Evolutionary conservation across 306 rosid species (phyloP), one percentile per base, ranked within the genome.

Genomic region (Vicia faba): DNA sequence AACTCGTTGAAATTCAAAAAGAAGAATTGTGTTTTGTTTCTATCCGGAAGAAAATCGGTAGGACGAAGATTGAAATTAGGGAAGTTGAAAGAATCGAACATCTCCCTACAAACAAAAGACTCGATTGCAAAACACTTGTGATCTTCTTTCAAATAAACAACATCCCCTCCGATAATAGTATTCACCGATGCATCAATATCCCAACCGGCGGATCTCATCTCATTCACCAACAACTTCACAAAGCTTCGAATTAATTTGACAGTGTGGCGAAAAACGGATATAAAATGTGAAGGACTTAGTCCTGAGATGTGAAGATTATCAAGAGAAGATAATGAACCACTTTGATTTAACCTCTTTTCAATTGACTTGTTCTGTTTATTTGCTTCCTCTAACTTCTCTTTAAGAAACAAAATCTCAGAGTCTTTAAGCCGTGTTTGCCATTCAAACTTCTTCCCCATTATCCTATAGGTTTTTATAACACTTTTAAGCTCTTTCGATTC

Each of bases 51-150:
- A 16, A 76, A 73, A 44, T 84, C 88, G 1, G 72, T 76, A 0
- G 85, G 81, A 12, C 38, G 38, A 1, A 75, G 71, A 14, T 83
- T 79, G 74, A 85, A 92, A 67, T 87, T 78, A 2, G 92, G 96
- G 66, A 41, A 43, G 36, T 84, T 83, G 76, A 92, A 92, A 11
- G 83, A 77, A 18, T 84, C 91, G 39, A 92, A 92, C 90, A 92
- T 89, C 56, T 81, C 92, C 84, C 84, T 73, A 58, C 88, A 87
- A 75, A 89, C 83, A 55, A 83, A 92, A 5, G 96, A 82, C 71
- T 92, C 98, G 5, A 92, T 79, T 3, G 91, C 87, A 14, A 78
- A 87, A 77, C 95, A 84, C 56, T 77, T 92, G 82, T 89, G 91
- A 50, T 89, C 96, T 58, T 86, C 85, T 62, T 80, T 87, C 68